Base-by-base conservation (phyloP, 2,329 filamentous ascomycete genomes). In the Penicillium rolfsii region DNA sequence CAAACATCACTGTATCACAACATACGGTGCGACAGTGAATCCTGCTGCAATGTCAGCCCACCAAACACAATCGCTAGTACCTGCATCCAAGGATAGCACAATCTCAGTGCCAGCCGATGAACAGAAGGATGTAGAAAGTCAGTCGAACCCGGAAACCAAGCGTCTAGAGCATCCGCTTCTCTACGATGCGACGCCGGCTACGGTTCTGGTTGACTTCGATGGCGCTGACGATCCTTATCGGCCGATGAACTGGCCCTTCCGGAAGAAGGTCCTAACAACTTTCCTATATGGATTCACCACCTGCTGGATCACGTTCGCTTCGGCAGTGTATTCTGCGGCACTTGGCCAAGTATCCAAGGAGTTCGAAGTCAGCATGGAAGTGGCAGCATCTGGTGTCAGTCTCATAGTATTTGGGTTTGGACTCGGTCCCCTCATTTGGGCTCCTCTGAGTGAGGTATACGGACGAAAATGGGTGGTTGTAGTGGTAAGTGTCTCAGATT, bases 171-270 rank as follows among this genome's bases (percentile, higher is more conserved):
- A 45, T 26, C 41, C 41, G 4, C 41, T 45, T 7, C 41, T 45
- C 19, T 45, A 45, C 14, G 41, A 45, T 1, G 19, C 41, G 19
- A 55, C 40, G 9, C 28, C n/a, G 9, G 1, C 41, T 7, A 46
- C 38, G 1, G 38, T 61, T 8, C 54, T 58, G 16, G 70, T 90
- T 28, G 85, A 89, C 54, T 91, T 91, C 61, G 88, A 91, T 36
- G 87, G 88, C 0, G 79, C 79, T 0, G 83, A 88, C 54, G 89
- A 91, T 71, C 85, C 85, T 0, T 89, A 90, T 68, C 79, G 80
- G 1, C 88, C 88, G 0, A 65, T 87, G 35, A 91, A 91, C 71
- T 91, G 89, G 89, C 80, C 84, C 0, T 82, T 81, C n/a, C 77
- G 78, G 64, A 91, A 90, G 72, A 91, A 91, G 71, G 71, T 86